Conservation (phyloP, 2,329 filamentous ascomycete species). For the Drechslerella stenobrocha region DNA sequence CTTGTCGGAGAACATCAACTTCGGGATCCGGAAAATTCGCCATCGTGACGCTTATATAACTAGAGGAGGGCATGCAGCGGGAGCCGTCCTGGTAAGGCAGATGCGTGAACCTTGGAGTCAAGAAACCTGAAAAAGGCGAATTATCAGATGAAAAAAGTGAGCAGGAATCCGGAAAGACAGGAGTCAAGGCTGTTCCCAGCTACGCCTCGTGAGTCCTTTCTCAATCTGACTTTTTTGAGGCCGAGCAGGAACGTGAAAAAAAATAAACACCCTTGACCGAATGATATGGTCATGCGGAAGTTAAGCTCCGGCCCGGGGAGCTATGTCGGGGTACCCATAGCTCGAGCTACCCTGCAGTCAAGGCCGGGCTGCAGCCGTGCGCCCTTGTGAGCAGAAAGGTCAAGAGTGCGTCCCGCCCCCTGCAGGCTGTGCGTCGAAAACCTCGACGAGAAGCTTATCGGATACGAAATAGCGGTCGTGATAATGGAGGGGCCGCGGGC, state of each 20-base stretch:
- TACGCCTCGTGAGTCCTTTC: constrained; percentile 38
- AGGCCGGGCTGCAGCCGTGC: constrained; percentile 37
- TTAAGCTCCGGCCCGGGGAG: constrained; percentile 29
- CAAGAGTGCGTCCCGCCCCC: constrained; percentile 48
- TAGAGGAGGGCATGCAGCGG: constrained; percentile 2
- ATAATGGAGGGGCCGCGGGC: constrained; percentile 39
- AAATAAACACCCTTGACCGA: constrained; percentile 23
- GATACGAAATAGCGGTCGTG: constrained; percentile 30
- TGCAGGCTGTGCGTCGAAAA: constrained; percentile 33
- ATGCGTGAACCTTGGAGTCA: constrained; percentile 18
- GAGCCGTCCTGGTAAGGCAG: constrained; percentile 23
- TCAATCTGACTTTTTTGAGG: constrained; percentile 15
- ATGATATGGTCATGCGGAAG: constrained; percentile 49
- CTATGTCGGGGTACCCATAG: constrained; percentile 30
- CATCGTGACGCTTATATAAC: constrained; percentile 44
- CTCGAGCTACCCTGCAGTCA: constrained; percentile 20
- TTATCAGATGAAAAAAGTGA: constrained; percentile 43
- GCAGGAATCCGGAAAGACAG: not conserved
- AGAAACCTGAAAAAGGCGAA: no score
- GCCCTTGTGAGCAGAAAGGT: constrained; percentile 33
- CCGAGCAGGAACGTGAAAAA: constrained; percentile 24
- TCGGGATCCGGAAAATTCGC: constrained; percentile 33
- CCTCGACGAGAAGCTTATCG: constrained; percentile 36
- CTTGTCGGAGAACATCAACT: constrained; percentile 40
- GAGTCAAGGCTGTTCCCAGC: constrained; percentile 8